Evolutionary conservation across 305 asterid species (phyloP), one percentile per base, ranked within the genome.

Genomic region (Solanum hybrid): DNA sequence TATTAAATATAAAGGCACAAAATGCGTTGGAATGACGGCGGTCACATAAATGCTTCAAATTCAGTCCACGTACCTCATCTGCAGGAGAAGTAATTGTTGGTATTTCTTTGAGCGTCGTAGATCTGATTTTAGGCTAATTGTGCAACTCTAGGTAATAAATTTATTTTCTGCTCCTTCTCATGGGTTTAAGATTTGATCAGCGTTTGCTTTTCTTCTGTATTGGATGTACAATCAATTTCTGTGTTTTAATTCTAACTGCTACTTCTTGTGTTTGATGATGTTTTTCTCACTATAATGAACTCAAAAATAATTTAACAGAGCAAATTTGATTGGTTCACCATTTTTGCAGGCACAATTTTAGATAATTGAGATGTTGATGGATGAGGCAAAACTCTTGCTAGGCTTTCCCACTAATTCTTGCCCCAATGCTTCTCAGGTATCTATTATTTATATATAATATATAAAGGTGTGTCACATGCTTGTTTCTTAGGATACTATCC

Each of bases 361-460:
- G 88, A 51, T 51, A 31, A 6, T 84, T 57, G 79, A 88, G 79
- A 95, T 95, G 97, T 92, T 87, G 24, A 34, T 26, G 35, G 91
- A 94, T 16, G 94, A 93, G 40, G 97, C 97, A 61, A 94, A 89
- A 91, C 74, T 88, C 74, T 69, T 95, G 89, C 93, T 94, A 89
- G 97, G 97, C 4, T 92, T 95, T 57, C 89, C 95, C 89, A 94
- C 93, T 24, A 80, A 89, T 92, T 89, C 90, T 71, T 64, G 78
- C 39, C 95, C 94, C 89, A 90, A 95, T 28, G 91, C 91, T 80
- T 90, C 92, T 42, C 95, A 94, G 97, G 95, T 95, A 40, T 40
- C 16, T 40, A 40, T 40, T n/a, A n/a, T n/a, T n/a, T n/a, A n/a
- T n/a, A n/a, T n/a, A n/a, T n/a, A n/a, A n/a, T n/a, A n/a, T 29